Base-by-base conservation (phyloP, 2,329 filamentous ascomycete species). In the Trichophyton mentagrophytes region DNA sequence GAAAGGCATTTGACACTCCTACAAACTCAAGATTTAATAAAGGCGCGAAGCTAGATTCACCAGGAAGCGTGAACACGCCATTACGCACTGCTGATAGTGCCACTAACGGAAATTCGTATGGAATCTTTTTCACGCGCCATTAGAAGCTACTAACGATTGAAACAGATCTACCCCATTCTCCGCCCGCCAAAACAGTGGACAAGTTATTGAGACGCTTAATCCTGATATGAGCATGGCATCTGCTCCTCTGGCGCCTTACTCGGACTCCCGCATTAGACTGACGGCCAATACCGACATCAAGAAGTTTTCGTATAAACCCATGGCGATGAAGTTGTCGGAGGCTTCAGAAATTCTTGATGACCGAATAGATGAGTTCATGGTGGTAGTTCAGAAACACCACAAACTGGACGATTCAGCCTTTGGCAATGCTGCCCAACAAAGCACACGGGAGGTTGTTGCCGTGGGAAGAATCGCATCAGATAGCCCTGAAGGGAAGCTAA, bases 281-380 rank as follows among this genome's bases (percentile, higher is more conserved):
- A 91, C 86, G 4, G 88, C 90, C 2, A 88, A 89, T 62, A 92
- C 90, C 1, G 92, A 97, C 71, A 82, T 90, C 69, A 90, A 91
- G 71, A 96, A 96, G 71, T 86, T 96, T 66, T 84, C 80, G 0
- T 99, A 97, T 75, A 93, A 91, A 70, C 89, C 90, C 1, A 86
- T 97, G 79, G 87, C 89, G 1, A 96, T 97, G 90, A 95, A 96
- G 69, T 80, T 93, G 5, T 91, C 89, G 3, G 91, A 96, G 71
- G 85, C 90, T 0, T 95, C 92, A 3, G 91, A 96, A 72, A 89
- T 96, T 51, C 81, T 97, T 6, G 93, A 99, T 74, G 92, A 97
- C 73, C 82, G 90, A 67, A 96, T 99, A 76, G 90, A 97, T 67
- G 90, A 91, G 64, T 96, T 96, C 68, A 80, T 84, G 62, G 76